Evolutionary conservation across 1,284 basidiomycete species (phyloP), one percentile per base, ranked within the genome.

Genomic region (Ceratobasidium sp.): DNA sequence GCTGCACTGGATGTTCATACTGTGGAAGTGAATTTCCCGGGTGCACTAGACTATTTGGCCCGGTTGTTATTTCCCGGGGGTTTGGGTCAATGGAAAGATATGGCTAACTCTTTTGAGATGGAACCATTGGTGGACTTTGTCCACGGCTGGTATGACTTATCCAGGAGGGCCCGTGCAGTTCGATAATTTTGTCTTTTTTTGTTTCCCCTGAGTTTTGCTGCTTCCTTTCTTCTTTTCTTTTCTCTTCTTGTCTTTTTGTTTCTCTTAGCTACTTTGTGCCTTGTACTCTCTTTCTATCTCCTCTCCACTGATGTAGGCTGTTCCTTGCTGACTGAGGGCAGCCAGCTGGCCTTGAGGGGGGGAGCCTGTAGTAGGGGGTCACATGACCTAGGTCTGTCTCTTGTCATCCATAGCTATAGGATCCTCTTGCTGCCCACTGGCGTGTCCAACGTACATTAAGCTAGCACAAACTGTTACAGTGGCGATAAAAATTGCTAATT

Each of bases 251-350:
- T 33, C 4, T 4, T 33, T 33, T 33, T 33, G 33, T 33, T 33
- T 33, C 4, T 4, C 33, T 33, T 33, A 2, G 33, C 33, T 33
- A n/a, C n/a, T n/a, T n/a, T n/a, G n/a, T 33, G 33, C 4, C 33
- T 56, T 56, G 53, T 5, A 12, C 20, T 55, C 5, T 20, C n/a
- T 55, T 55, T 20, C 5, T 20, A 12, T 55, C 20, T 5, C n/a
- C n/a, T 55, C n/a, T 20, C n/a, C n/a, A 12, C 53, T 20, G 9
- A 12, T 55, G n/a, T 56, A n/a, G 53, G 53, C 23, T 56, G 53
- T 26, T 56, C 53, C 53, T 56, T 56, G 18, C 53, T 9, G 53
- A 56, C 53, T 56, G 53, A 56, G 53, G 53, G 53, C 53, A 56
- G 53, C 53, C 53, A 18, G 53, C 23, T 56, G 7, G 15, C 18